phyloP scores from a whole-genome alignment of 2,329 filamentous ascomycete species.

The Pseudogymnoascus sp. region DNA sequence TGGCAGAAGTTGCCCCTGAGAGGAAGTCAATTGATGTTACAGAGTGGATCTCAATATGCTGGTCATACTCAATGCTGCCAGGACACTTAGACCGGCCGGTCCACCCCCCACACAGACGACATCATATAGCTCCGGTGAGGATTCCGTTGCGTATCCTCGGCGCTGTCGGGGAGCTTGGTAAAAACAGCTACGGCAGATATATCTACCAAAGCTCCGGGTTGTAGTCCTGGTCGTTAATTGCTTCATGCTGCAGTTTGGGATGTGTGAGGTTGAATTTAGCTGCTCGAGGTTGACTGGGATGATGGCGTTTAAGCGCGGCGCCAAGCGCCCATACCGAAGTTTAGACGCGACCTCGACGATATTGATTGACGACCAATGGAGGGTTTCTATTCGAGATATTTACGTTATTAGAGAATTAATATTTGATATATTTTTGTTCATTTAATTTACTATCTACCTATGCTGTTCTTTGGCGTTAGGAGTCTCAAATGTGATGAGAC shows the following conservation, averaged over 20 bases:
- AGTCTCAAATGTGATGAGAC: neutral
- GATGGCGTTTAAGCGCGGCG: neutral
- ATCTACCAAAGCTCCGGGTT: conserved; percentile 15
- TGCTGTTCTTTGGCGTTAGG: neutral
- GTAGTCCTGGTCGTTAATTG: neutral
- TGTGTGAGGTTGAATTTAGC: neutral
- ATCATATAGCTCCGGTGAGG: conserved; percentile 25
- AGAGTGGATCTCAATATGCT: neutral
- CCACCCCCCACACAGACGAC: conserved; percentile 30
- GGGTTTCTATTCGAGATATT: neutral
- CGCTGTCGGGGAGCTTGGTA: conserved; percentile 19
- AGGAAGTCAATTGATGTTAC: neutral
- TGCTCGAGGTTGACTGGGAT: neutral
- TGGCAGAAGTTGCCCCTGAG: conserved; percentile 65
- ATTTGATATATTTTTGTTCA: neutral
- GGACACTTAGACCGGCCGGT: conserved; percentile 64
- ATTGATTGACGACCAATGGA: neutral
- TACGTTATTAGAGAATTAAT: neutral
- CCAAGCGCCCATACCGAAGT: neutral
- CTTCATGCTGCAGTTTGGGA: neutral
- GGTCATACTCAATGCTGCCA: conserved; percentile 63
- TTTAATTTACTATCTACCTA: neutral
- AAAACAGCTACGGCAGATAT: conserved; percentile 21
- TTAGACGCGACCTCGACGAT: neutral
- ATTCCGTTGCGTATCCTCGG: conserved; percentile 19